phyloP scores from a whole-genome alignment of 495 filamentous ascomycete genomes.

The Penicillium nucicola region DNA sequence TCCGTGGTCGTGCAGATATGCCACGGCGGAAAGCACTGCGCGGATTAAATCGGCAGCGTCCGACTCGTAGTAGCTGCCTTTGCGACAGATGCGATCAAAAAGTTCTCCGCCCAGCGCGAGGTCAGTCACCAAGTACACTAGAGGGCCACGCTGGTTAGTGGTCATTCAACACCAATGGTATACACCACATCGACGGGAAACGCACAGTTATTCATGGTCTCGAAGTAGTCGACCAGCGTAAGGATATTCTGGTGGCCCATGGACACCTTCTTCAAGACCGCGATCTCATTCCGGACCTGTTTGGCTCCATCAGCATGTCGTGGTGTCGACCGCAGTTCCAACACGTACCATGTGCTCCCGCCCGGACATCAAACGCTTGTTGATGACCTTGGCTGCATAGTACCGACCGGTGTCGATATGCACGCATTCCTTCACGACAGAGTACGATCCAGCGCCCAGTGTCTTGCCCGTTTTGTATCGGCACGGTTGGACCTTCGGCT shows the following conservation, averaged over 20 bases:
- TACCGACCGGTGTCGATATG: constrained; percentile 97
- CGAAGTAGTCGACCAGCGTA: constrained; percentile 97
- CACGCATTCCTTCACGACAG: constrained; percentile 98
- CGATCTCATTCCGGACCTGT: constrained; percentile 96
- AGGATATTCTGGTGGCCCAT: constrained; percentile 98
- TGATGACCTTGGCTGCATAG: constrained; percentile 99
- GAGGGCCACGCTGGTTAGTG: constrained; percentile 1
- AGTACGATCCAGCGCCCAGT: constrained; percentile 92
- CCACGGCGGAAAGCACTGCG: constrained; percentile 92
- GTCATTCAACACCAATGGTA: background rate
- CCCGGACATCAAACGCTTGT: constrained; percentile 96
- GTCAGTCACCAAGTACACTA: constrained; percentile 95
- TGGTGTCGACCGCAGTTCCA: background rate
- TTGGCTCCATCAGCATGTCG: background rate
- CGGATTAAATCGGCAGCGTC: constrained; percentile 95
- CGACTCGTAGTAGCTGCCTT: constrained; percentile 96
- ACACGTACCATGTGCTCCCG: constrained; percentile 89
- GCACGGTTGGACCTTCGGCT: constrained; percentile 70
- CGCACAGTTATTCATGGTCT: constrained; percentile 95
- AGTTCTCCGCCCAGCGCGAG: constrained; percentile 95
- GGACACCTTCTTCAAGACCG: constrained; percentile 90
- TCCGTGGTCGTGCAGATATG: constrained; percentile 96
- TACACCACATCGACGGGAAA: constrained; percentile 5
- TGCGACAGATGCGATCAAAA: constrained; percentile 97
- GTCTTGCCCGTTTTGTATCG: constrained; percentile 99